A percentile compares a stretch with the other conserved stretches of the same genome.
Evolutionary conservation across 2,329 filamentous ascomycete species (phyloP).

Genomic region (Fusarium duplospermum): DNA sequence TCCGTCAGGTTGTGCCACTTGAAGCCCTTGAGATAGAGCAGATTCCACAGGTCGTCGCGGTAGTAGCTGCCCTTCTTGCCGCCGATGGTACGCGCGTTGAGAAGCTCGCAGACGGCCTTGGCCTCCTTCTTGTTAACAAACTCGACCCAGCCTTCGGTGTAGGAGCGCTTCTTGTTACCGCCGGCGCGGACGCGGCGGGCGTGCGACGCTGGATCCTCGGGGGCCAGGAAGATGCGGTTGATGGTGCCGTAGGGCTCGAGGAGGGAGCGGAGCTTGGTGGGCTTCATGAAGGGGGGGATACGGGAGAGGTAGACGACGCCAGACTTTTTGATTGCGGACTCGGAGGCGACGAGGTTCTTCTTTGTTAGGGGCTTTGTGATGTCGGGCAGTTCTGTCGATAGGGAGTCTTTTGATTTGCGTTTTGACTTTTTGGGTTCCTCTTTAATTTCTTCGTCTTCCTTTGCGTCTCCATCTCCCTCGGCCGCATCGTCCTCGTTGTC

Average conservation of each 20-base stretch:
- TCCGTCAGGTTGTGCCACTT: conserved; percentile 83
- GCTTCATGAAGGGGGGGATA: conserved; percentile 90
- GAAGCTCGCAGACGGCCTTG: conserved; percentile 77
- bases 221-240: conserved; percentile 82
- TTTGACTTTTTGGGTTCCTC: conserved; percentile 37
- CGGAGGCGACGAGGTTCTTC: conserved; percentile 75
- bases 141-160: conserved; percentile 88
- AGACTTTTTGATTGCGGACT: conserved; percentile 75
- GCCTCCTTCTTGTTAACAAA: conserved; percentile 81
- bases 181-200: conserved; percentile 75
- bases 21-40: conserved; percentile 84
- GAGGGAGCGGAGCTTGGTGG: conserved; percentile 78
- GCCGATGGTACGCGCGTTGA: conserved; percentile 83
- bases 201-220: conserved; percentile 76
- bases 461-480: conserved; percentile 41
- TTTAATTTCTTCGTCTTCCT: conserved; percentile 27
- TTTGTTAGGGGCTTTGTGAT: conserved; percentile 68
- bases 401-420: conserved; percentile 43
- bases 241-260: conserved; percentile 80
- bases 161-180: conserved; percentile 86
- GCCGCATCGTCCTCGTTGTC: conserved; percentile 50
- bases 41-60: conserved; percentile 87
- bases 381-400: conserved; percentile 56
- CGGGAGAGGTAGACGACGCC: conserved; percentile 87
- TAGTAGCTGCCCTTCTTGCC: conserved; percentile 88